Percentiles rank a stretch among this genome's conserved stretches.
phyloP scores from a whole-genome alignment of 2,329 filamentous ascomycete genomes.

The Ilyonectria robusta region DNA sequence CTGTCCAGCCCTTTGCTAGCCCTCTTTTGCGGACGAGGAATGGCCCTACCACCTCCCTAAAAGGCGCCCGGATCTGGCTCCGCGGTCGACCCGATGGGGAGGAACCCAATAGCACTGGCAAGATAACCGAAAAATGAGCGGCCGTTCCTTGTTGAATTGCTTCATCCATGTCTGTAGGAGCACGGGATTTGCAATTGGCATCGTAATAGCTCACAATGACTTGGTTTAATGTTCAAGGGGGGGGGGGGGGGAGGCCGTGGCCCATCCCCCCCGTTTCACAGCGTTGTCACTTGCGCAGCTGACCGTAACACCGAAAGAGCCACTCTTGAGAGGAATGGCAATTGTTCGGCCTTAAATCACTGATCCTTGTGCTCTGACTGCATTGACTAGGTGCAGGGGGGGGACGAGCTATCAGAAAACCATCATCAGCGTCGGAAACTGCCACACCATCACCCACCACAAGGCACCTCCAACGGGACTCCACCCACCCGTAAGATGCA shows the following conservation, averaged over 20 bases:
- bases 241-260: neutral
- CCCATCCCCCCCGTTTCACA: neutral
- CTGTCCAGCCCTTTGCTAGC: too few species aligned
- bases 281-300: neutral
- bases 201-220: neutral
- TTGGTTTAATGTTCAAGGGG: neutral
- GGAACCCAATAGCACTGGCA: slow-evolving; percentile 33
- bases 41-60: neutral
- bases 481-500: neutral
- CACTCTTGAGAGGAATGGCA: neutral
- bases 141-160: slow-evolving; percentile 29
- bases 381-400: too few species aligned
- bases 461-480: neutral
- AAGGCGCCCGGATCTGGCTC: slow-evolving; percentile 33
- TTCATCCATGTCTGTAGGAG: slow-evolving; percentile 9
- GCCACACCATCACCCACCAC: neutral
- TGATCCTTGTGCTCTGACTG: neutral
- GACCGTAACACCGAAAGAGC: neutral
- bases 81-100: slow-evolving; percentile 31
- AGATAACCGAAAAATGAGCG: slow-evolving; percentile 19
- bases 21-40: neutral
- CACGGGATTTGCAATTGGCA: neutral
- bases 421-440: neutral
- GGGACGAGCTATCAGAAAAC: neutral
- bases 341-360: neutral